These are phyloP conservation scores for Aspergillus oerlinghausenensis DNA, from an alignment of 2,329 filamentous ascomycete species.

Conservation along the genomic window DNA sequence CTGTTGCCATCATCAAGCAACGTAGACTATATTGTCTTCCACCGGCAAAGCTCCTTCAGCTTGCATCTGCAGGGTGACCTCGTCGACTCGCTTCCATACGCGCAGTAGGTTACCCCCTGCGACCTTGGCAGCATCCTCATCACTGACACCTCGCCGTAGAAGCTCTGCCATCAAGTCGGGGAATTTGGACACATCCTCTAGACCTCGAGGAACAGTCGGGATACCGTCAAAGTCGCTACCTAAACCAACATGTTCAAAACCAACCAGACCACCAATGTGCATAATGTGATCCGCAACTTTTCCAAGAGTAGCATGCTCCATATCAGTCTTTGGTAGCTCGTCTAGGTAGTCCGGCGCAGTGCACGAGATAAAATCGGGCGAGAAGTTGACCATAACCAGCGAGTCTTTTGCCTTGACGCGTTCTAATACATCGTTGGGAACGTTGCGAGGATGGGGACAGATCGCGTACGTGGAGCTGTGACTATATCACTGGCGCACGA, in stretches of 20 bases:
- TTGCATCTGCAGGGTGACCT: constrained; percentile 64
- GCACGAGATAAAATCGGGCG: constrained; percentile 78
- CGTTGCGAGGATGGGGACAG: too few species aligned
- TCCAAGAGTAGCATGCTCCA: constrained; percentile 65
- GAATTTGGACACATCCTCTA: constrained; percentile 83
- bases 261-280: constrained; percentile 76
- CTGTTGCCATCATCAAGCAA: background rate
- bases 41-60: constrained; percentile 44
- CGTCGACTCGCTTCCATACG: constrained; percentile 77
- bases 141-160: constrained; percentile 66
- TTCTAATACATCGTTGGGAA: too few species aligned
- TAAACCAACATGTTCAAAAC: constrained; percentile 81
- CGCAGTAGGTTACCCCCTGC: constrained; percentile 76
- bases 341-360: constrained; percentile 53
- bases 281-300: constrained; percentile 77
- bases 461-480: too few species aligned
- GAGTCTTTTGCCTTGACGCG: constrained; percentile 64
- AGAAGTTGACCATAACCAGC: constrained; percentile 88
- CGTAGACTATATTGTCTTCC: constrained; percentile 36
- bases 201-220: constrained; percentile 57
- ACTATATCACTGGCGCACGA: too few species aligned
- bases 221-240: constrained; percentile 84
- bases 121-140: constrained; percentile 68
- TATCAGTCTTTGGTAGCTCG: constrained; percentile 64
- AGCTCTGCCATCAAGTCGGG: constrained; percentile 74